Base-by-base conservation (phyloP, 2,329 filamentous ascomycete genomes). In the Hymenoscyphus salicellus region DNA sequence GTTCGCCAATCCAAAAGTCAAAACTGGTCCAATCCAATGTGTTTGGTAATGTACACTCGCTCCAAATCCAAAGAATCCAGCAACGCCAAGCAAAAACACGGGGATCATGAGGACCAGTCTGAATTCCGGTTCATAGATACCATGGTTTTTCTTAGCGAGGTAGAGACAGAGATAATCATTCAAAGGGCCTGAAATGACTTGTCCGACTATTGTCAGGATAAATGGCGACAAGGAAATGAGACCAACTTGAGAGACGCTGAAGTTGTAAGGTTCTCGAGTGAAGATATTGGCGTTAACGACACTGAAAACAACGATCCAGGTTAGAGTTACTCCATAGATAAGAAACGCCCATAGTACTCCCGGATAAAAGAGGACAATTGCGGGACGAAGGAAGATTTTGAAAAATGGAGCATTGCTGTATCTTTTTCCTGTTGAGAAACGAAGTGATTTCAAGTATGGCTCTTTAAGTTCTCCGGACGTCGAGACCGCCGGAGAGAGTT, bases 221-320 rank as follows among this genome's bases (percentile, higher is more conserved):
- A 83, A 83, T 0, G 81, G 81, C 0, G 81, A 81, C 14, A 84
- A 71, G 32, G 78, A 81, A 69, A 83, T 82, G 20, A 84, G 74
- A 0, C 82, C 83, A 0, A 79, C 80, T 65, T 82, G 73, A 5
- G 79, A 79, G n/a, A 82, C 77, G 16, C 74, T 76, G 72, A 85
- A 84, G 75, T 81, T 82, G 62, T 71, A 71, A 6, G 72, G 70
- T 16, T 63, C 58, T 3, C 64, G 8, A 20, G 66, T 64, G 66
- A 78, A 74, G 61, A 78, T 70, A 61, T 79, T 74, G 17, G 78
- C 78, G 68, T 82, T 80, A 64, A 82, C 78, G 52, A 83, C 78
- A 58, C 76, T 78, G 70, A 82, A 80, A 61, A 82, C 78, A 23
- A 79, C 73, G 58, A 78, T 75, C 76, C 77, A 77, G 20, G 76